Evolutionary conservation across 2,329 filamentous ascomycete species (phyloP).

Genomic region (Xylogone sp.): DNA sequence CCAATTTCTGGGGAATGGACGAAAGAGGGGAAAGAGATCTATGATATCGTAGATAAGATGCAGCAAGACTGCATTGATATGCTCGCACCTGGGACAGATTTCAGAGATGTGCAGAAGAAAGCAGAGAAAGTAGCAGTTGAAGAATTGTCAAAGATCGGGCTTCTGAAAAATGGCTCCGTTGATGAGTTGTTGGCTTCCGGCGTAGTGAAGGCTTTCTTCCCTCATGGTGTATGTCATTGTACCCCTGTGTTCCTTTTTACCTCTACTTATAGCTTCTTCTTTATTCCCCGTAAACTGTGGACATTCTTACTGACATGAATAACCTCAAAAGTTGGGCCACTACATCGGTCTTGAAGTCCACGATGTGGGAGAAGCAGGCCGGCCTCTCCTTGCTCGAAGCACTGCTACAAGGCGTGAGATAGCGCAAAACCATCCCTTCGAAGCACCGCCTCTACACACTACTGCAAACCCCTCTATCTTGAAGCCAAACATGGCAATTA

Average conservation of each 20-base stretch:
- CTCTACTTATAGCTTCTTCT: background rate
- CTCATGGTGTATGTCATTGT: constrained; percentile 45
- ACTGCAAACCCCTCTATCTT: constrained; percentile 33
- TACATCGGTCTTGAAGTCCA: constrained; percentile 65
- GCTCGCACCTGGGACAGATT: constrained; percentile 66
- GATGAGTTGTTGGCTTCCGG: constrained; percentile 50
- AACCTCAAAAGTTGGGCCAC: constrained; percentile 43
- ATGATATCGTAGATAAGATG: constrained; percentile 77
- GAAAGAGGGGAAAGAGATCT: constrained; percentile 66
- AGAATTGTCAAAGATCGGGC: constrained; percentile 67
- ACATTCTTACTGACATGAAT: background rate
- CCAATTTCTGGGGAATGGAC: constrained; percentile 71
- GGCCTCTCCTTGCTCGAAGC: constrained; percentile 28
- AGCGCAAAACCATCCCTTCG: background rate
- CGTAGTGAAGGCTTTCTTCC: constrained; percentile 60
- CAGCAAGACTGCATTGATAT: constrained; percentile 69
- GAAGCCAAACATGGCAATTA: constrained; percentile 65
- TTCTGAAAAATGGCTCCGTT: constrained; percentile 60
- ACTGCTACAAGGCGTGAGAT: background rate
- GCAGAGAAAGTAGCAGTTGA: constrained; percentile 70
- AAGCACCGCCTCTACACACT: background rate
- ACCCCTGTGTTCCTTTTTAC: background rate
- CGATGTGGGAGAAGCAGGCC: constrained; percentile 45
- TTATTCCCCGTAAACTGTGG: background rate
- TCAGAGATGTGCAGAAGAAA: constrained; percentile 67